phyloP scores from a whole-genome alignment of 176 grass and related monocot genomes.

The Hordeum marinum region DNA sequence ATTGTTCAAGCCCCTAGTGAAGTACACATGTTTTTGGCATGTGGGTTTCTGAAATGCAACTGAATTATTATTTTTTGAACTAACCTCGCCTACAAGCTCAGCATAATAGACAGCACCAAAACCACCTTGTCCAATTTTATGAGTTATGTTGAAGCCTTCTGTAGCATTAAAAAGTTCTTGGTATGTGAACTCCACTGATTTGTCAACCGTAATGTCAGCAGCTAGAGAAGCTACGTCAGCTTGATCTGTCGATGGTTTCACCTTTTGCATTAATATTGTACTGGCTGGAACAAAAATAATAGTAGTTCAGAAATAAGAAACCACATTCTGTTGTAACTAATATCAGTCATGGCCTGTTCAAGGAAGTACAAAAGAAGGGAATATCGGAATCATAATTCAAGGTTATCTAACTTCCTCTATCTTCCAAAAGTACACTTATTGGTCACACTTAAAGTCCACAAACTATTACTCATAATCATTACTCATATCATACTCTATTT shows the following conservation, averaged over 20 bases:
- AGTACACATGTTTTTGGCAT: background rate
- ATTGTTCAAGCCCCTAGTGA: no score
- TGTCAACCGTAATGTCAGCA: constrained; percentile 69
- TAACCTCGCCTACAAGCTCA: constrained; percentile 86
- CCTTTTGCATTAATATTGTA: constrained; percentile 28
- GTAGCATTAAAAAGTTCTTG: constrained; percentile 84
- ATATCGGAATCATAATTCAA: background rate
- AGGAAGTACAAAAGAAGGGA: background rate
- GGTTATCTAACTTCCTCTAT: background rate
- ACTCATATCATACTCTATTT: background rate
- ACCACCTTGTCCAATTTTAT: constrained; percentile 96
- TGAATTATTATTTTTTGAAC: background rate
- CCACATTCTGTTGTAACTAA: background rate
- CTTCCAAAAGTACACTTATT: background rate
- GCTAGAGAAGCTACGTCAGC: constrained; percentile 29
- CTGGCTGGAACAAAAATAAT: constrained; percentile 20
- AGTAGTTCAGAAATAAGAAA: constrained; percentile 26
- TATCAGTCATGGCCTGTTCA: background rate
- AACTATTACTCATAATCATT: background rate
- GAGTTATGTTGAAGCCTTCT: constrained; percentile 77
- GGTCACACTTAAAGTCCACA: background rate
- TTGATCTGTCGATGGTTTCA: constrained; percentile 1
- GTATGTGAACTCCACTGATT: constrained; percentile 86
- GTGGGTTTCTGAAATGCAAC: constrained; percentile 5
- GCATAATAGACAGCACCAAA: constrained; percentile 71